A percentile compares a stretch with the other conserved stretches of the same genome.
phyloP scores from a whole-genome alignment of 768 basidiomycete genomes.

The Boletales sp. region DNA sequence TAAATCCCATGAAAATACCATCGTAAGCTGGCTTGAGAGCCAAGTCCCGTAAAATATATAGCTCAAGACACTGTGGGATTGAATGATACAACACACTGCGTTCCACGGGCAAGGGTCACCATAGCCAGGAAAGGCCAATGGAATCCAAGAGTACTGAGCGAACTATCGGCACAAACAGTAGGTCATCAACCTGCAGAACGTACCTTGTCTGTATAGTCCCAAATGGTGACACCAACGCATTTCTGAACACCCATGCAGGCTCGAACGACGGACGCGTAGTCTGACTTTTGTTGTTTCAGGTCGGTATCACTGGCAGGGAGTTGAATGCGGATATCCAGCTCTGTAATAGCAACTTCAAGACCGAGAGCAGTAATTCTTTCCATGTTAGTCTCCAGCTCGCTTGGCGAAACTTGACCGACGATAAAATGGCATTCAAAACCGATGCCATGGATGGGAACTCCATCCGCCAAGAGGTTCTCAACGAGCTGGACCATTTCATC shows the following conservation, averaged over 20 bases:
- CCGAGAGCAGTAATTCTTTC: constrained; percentile 55
- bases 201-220: constrained; percentile 41
- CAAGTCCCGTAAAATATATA: constrained; percentile 5
- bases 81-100: neutral
- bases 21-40: constrained; percentile 14
- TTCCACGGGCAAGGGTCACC: constrained; percentile 19
- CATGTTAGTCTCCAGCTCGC: constrained; percentile 44
- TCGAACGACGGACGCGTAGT: constrained; percentile 54
- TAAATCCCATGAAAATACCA: constrained; percentile 11
- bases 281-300: constrained; percentile 51
- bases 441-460: constrained; percentile 57
- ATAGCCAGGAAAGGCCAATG: constrained; percentile 3
- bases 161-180: constrained; percentile 10
- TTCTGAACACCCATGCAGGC: constrained; percentile 44
- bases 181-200: constrained; percentile 8
- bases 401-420: constrained; percentile 50
- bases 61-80: neutral
- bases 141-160: constrained; percentile 16
- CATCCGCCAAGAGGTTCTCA: constrained; percentile 41
- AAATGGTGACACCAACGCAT: constrained; percentile 38
- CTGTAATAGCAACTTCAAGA: constrained; percentile 66
- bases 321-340: constrained; percentile 62
- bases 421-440: constrained; percentile 61
- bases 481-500: constrained; percentile 55
- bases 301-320: constrained; percentile 45